Evolutionary conservation across 768 basidiomycete genomes (phyloP).

Genomic region (Tylopilus rubrobrunneus): DNA sequence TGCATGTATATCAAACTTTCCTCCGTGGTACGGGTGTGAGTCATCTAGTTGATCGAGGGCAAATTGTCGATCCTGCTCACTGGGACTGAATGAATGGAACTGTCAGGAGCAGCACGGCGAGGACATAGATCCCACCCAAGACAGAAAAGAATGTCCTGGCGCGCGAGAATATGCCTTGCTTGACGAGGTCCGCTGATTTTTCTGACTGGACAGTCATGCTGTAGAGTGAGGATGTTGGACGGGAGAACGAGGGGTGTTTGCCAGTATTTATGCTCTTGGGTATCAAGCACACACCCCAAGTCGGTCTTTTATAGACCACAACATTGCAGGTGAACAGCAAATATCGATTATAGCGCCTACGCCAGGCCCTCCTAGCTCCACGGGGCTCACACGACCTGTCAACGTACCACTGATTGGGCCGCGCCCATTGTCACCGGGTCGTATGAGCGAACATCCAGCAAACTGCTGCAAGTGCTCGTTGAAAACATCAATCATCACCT

Average conservation of each 20-base stretch:
- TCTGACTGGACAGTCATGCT: conserved; percentile 9
- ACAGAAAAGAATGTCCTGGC: conserved; percentile 34
- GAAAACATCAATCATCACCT: neutral
- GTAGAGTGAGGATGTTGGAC: neutral
- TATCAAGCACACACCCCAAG: neutral
- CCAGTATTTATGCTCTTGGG: conserved; percentile 9
- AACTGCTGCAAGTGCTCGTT: neutral
- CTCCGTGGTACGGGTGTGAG: conserved; percentile 18
- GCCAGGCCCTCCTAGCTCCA: neutral
- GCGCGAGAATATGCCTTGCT: conserved; percentile 19
- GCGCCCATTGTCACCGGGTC: neutral
- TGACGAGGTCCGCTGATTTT: conserved; percentile 2
- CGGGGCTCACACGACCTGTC: conserved; percentile 14
- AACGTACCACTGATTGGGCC: conserved; percentile 1
- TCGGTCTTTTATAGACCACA: conserved; percentile 6
- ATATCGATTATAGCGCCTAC: neutral
- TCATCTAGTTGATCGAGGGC: conserved; percentile 12
- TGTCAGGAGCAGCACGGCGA: conserved; percentile 48
- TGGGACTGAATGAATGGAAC: conserved; percentile 68
- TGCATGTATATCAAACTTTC: conserved; percentile 41
- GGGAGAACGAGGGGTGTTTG: conserved; percentile 7
- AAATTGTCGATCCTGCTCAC: conserved; percentile 38
- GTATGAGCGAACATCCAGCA: neutral
- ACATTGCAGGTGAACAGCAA: neutral
- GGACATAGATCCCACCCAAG: conserved; percentile 51